Conservation (phyloP, 2,329 filamentous ascomycete species). For the Alternaria tenuissima region DNA sequence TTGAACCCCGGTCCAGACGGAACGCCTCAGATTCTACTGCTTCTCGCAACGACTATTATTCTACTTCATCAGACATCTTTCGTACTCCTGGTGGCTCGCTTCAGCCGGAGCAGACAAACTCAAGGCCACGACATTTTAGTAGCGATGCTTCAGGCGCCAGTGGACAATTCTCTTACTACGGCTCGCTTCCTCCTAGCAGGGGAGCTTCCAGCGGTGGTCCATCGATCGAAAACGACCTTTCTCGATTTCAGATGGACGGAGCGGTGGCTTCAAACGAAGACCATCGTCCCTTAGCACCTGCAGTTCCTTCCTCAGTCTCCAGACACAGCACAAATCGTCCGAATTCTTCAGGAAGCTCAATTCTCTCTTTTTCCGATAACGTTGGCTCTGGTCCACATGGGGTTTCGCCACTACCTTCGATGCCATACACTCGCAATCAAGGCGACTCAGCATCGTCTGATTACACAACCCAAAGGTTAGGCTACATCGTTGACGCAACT, state of each 20-base stretch:
- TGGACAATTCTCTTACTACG: constrained; percentile 44
- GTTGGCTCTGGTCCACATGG: constrained; percentile 2
- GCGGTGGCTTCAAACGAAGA: constrained; percentile 20
- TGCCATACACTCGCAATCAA: constrained; percentile 31
- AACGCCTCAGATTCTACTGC: not conserved
- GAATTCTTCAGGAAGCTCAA: constrained; percentile 11
- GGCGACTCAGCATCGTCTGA: constrained; percentile 8
- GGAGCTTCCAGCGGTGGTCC: constrained; percentile 35
- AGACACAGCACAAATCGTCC: not conserved
- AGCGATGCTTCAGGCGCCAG: constrained; percentile 42
- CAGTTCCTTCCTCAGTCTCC: not conserved
- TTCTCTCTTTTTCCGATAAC: constrained; percentile 10
- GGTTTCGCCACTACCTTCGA: constrained; percentile 29
- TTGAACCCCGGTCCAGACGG: constrained; percentile 1
- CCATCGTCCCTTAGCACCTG: not conserved
- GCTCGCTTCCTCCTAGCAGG: constrained; percentile 34
- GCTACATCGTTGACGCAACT: constrained; percentile 23
- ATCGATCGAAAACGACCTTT: constrained; percentile 18
- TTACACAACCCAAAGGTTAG: not conserved
- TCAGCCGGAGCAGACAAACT: not conserved
- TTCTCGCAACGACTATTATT: not conserved
- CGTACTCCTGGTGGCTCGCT: not conserved
- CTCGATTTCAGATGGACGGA: constrained; percentile 34
- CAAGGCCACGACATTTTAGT: constrained; percentile 20
- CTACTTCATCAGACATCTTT: not conserved